phyloP scores from a whole-genome alignment of 768 basidiomycete genomes.

The Termitomyces eurrhizus region DNA sequence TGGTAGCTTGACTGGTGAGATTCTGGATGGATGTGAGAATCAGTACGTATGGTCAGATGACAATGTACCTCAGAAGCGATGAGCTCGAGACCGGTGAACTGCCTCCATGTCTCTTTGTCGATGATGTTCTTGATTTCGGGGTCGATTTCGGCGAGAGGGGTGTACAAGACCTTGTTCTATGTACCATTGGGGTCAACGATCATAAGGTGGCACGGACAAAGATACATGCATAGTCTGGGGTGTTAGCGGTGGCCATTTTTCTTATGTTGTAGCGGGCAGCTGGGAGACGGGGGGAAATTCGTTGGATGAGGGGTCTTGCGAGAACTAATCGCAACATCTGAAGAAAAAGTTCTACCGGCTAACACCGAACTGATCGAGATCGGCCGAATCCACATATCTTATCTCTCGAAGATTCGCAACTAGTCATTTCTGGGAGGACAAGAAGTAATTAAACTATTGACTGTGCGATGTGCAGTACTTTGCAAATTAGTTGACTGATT shows the following conservation, averaged over 20 bases:
- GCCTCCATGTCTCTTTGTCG: slow-evolving; percentile 98
- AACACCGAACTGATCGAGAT: slow-evolving; percentile 19
- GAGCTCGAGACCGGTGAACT: slow-evolving; percentile 95
- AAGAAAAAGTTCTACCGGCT: slow-evolving; percentile 19
- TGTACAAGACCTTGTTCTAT: slow-evolving; percentile 91
- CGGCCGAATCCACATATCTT: slow-evolving; percentile 15
- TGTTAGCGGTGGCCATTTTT: slow-evolving; percentile 58
- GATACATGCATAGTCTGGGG: slow-evolving; percentile 57
- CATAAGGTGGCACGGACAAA: not conserved
- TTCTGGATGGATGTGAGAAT: slow-evolving; percentile 51
- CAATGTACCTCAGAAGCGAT: slow-evolving; percentile 91
- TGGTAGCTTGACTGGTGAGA: slow-evolving; percentile 90
- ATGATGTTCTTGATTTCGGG: slow-evolving; percentile 96
- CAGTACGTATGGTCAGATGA: slow-evolving; percentile 3
- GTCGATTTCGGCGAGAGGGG: slow-evolving; percentile 85
- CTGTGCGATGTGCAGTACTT: too few species aligned
- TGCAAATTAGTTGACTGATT: not conserved
- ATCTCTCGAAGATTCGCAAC: not conserved
- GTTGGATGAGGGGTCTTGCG: slow-evolving; percentile 27
- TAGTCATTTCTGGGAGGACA: not conserved
- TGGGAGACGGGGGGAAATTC: slow-evolving; percentile 28
- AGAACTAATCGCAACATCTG: slow-evolving; percentile 36
- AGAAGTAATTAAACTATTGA: too few species aligned
- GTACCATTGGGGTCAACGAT: slow-evolving; percentile 8
- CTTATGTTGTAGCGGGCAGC: slow-evolving; percentile 28